Conservation (phyloP, 108 stramenopile species). For the Pseudonitzschia multiseries region DNA sequence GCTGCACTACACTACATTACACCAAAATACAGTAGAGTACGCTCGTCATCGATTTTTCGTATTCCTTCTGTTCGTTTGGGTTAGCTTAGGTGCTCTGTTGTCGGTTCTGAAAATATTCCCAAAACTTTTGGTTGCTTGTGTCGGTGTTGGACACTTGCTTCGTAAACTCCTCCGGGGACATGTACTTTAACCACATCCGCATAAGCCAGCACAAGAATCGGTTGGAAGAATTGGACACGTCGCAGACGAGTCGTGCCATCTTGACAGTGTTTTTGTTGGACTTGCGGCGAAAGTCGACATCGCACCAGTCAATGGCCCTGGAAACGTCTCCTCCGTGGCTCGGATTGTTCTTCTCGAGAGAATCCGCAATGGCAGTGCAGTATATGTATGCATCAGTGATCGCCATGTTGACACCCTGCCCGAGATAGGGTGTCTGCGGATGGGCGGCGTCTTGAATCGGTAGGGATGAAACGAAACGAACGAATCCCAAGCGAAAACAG, state of each 20-base stretch:
- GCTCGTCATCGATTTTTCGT: too few relatives aligned
- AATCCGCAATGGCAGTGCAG: conserved; percentile 4
- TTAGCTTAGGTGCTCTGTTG: too few relatives aligned
- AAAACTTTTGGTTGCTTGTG: too few relatives aligned
- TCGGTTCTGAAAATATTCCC: too few relatives aligned
- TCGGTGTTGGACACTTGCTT: too few relatives aligned
- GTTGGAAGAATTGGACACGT: conserved; percentile 1
- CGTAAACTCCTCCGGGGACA: not conserved
- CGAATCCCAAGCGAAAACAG: not conserved
- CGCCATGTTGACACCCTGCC: conserved; percentile 38
- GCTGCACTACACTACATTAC: too few relatives aligned
- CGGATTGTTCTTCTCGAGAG: not conserved
- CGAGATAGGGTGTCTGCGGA: conserved; percentile 33
- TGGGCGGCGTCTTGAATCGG: conserved; percentile 22
- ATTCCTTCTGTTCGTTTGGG: too few relatives aligned
- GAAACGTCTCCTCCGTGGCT: not conserved
- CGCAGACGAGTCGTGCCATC: not conserved
- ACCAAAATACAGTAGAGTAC: too few relatives aligned
- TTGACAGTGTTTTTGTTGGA: not conserved
- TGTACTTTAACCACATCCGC: not conserved
- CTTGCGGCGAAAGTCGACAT: conserved; percentile 1
- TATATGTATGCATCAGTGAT: conserved; percentile 33
- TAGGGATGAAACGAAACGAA: not conserved
- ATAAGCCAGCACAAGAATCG: not conserved
- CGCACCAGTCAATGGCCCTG: not conserved